Evolutionary conservation across 345 rosid species (phyloP).

Genomic region (Limnanthes douglasii): DNA sequence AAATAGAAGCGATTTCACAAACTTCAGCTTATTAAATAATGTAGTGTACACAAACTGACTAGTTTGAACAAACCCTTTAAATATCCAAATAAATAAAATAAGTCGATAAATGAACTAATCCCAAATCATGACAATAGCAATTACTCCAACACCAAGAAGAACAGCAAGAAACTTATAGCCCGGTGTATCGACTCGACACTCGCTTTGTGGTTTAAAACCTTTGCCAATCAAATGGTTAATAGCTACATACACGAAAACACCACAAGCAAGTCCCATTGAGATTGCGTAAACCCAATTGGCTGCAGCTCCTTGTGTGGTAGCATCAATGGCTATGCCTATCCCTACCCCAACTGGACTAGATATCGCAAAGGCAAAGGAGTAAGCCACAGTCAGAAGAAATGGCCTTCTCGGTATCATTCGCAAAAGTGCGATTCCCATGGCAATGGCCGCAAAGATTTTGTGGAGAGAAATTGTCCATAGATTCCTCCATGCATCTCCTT

Average conservation of each 20-base stretch:
- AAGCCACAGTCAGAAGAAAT: conserved; percentile 37
- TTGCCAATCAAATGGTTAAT: conserved; percentile 75
- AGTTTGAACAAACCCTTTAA: too few relatives aligned
- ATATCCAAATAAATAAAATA: too few relatives aligned
- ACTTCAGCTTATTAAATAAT: too few relatives aligned
- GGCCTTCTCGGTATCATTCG: conserved; percentile 72
- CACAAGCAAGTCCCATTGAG: conserved; percentile 80
- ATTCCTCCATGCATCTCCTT: conserved; percentile 65
- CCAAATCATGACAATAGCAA: conserved; percentile 79
- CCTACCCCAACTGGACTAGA: conserved; percentile 73
- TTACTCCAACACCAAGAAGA: conserved; percentile 46
- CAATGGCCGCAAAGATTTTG: conserved; percentile 75
- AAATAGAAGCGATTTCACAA: too few relatives aligned
- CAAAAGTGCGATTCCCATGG: conserved; percentile 80
- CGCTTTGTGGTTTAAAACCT: conserved; percentile 47
- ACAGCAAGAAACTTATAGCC: conserved; percentile 60
- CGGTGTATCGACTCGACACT: conserved; percentile 45
- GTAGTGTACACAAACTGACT: too few relatives aligned
- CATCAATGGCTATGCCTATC: conserved; percentile 71
- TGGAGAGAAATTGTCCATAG: conserved; percentile 82
- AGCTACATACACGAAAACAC: conserved; percentile 65
- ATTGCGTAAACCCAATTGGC: conserved; percentile 74
- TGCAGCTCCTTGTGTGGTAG: conserved; percentile 43
- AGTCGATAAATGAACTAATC: too few relatives aligned
- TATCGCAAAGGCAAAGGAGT: conserved; percentile 68